A percentile compares a stretch with the other conserved stretches of the same genome.
Evolutionary conservation across 305 asterid species (phyloP).

Genomic region (Andrographis paniculata): DNA sequence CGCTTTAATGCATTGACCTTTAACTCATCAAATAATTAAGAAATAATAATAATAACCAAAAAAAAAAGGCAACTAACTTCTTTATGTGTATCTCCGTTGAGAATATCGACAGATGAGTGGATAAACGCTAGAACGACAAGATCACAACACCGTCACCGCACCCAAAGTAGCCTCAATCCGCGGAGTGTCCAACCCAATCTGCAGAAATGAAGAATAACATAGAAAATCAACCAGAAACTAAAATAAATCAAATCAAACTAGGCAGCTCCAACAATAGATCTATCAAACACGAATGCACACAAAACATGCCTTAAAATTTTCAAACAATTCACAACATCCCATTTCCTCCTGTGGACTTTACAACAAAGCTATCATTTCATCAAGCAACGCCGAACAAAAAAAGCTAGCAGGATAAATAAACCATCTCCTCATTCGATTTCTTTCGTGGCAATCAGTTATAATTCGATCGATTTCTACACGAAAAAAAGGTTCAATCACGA

Average conservation of each 20-base stretch:
- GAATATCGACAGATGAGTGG: conserved; percentile 3
- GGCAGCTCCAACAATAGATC: conserved; percentile 19
- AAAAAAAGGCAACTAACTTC: not conserved
- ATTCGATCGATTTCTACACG: not conserved
- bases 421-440: too few species aligned
- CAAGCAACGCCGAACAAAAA: too few species aligned
- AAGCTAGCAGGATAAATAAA: too few species aligned
- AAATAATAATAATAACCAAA: not conserved
- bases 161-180: conserved; percentile 17
- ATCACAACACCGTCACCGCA: conserved; percentile 17
- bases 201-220: conserved; percentile 1
- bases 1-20: conserved; percentile 9
- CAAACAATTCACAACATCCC: not conserved
- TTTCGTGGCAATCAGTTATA: too few species aligned
- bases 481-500: not conserved
- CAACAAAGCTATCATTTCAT: not conserved
- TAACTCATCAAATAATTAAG: conserved; percentile 12
- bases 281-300: not conserved
- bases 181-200: conserved; percentile 25
- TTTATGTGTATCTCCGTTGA: not conserved
- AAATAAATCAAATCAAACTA: conserved; percentile 4
- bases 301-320: not conserved
- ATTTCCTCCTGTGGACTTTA: not conserved
- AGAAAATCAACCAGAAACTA: not conserved
- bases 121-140: conserved; percentile 11